Percentiles rank a stretch among this genome's conserved stretches.
These are phyloP conservation scores for Trematosphaeria pertusa DNA, from an alignment of 2,329 filamentous ascomycete genomes.

Conservation along the genomic window DNA sequence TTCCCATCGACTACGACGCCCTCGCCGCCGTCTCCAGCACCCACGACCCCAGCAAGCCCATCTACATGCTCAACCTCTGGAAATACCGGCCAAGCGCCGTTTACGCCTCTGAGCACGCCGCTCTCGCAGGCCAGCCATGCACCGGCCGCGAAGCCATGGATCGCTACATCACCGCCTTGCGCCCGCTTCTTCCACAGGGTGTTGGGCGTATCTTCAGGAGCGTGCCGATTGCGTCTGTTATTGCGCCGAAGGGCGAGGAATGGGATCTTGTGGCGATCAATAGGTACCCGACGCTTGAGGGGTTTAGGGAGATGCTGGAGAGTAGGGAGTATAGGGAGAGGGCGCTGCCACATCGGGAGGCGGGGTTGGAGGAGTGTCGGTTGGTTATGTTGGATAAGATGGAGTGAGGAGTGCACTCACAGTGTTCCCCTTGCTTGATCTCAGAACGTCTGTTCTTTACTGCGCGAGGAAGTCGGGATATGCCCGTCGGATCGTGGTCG, in stretches of 20 bases:
- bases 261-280: constrained; percentile 20
- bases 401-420: neutral
- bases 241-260: constrained; percentile 6
- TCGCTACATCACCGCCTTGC: constrained; percentile 16
- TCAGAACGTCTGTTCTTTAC: too few relatives aligned
- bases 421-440: too few relatives aligned
- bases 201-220: constrained; percentile 7
- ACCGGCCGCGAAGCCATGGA: constrained; percentile 20
- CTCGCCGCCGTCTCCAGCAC: neutral
- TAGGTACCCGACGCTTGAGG: constrained; percentile 12
- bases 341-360: constrained; percentile 15
- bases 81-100: constrained; percentile 10
- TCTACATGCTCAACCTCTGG: constrained; percentile 30
- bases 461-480: too few relatives aligned
- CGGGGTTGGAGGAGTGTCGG: constrained; percentile 18
- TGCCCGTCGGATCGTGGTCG: too few relatives aligned
- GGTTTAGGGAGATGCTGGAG: constrained; percentile 21
- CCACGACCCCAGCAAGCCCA: constrained; percentile 17
- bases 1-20: neutral
- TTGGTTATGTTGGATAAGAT: constrained; percentile 17
- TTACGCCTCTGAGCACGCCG: constrained; percentile 15
- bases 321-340: constrained; percentile 14
- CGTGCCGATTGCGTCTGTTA: neutral
- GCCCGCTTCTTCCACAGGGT: constrained; percentile 11
- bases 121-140: constrained; percentile 8